phyloP scores from a whole-genome alignment of 345 rosid species.

The Citrus cavaleriei region DNA sequence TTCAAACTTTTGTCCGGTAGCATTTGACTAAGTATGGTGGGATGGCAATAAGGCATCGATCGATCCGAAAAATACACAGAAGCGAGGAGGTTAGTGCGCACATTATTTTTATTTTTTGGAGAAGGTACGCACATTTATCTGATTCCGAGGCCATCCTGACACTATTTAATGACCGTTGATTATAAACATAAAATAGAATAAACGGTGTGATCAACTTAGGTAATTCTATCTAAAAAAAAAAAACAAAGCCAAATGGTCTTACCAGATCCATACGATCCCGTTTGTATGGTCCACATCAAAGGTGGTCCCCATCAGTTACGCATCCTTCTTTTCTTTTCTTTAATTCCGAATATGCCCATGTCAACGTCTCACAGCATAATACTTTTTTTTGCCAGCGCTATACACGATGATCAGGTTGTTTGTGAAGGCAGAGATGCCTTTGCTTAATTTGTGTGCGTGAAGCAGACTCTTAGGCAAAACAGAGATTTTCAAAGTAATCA shows the following conservation, averaged over 20 bases:
- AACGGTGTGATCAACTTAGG: neutral
- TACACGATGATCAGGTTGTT: neutral
- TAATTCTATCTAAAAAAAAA: neutral
- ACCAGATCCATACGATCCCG: neutral
- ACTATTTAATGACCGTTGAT: slow-evolving; percentile 18
- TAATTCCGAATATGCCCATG: neutral
- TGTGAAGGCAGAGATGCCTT: too few species aligned
- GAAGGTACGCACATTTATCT: neutral
- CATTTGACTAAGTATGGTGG: neutral
- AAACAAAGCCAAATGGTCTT: neutral
- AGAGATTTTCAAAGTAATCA: too few species aligned
- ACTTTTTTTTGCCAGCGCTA: neutral
- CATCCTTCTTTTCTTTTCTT: neutral
- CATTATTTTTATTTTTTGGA: neutral
- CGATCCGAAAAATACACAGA: slow-evolving; percentile 1
- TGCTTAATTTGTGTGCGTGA: too few species aligned
- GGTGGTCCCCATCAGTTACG: neutral
- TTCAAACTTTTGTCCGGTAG: neutral
- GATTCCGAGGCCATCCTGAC: neutral
- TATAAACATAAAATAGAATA: neutral
- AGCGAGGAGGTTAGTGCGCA: neutral
- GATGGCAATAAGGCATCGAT: neutral
- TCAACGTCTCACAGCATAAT: slow-evolving; percentile 9
- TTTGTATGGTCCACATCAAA: neutral
- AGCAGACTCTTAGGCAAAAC: too few species aligned